Base-by-base conservation (phyloP, 352 stramenopile genomes). In the Phytophthora sp. region DNA sequence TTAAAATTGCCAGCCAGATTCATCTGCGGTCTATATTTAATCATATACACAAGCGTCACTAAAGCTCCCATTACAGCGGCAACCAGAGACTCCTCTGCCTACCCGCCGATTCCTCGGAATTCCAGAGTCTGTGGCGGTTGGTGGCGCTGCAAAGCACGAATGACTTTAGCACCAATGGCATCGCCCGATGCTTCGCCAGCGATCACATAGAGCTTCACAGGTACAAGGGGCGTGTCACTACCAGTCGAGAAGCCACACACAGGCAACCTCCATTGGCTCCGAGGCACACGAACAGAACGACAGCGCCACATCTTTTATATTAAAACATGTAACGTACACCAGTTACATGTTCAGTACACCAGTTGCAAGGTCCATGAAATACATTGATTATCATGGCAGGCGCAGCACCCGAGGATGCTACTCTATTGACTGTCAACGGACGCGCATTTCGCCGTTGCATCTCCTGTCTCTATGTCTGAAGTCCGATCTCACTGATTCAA, bases 131-230 rank as follows among this genome's bases (percentile, higher is more conserved):
- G 63, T 16, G 20, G 26, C 56, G 21, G 42, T 57, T 52, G 39
- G 31, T 50, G 51, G 11, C 76, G 66, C 50, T 72, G 51, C 23
- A 94, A 46, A 15, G 83, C 82, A 12, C 59, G 66, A 59, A 94
- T 79, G 35, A 86, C 72, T 69, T 93, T 91, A 57, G 74, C 75
- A 23, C 85, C 85, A 36, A 94, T 91, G n/a, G 80, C 82, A 47
- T 93, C 85, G 18, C 85, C 81, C 26, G 85, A 94, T 1, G 85
- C 68, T 60, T 94, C 85, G 9, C 83, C 85, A 46, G 85, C 83
- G 36, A 94, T 78, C 42, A 94, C 49, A 31, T 91, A 94, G 12
- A 94, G 59, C 54, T 70, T 74, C 7, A 70, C 21, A 7, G 57
- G 31, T 44, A 30, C 33, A 30, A 29, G 11, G 9, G 21, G 30